Base-by-base conservation (phyloP, 352 stramenopile genomes). In the Aphanomyces euteiches region DNA sequence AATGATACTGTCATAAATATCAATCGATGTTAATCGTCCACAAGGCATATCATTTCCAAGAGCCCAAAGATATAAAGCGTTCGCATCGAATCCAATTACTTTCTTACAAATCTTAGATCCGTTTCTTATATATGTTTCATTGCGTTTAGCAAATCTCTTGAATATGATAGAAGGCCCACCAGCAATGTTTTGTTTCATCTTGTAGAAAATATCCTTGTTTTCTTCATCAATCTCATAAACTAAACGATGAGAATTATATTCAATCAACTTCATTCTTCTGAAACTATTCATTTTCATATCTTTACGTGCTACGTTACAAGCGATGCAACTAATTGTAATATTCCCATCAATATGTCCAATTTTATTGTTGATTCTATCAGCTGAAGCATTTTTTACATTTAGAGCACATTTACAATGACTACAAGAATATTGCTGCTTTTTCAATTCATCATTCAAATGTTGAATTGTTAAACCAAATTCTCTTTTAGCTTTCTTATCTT, bases 21-120 rank as follows among this genome's bases (percentile, higher is more conserved):
- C 66, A 5, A 75, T 73, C 2, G 47, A 77, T 3, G n/a, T 73
- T 3, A 78, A 45, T 1, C 43, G 10, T 37, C 69, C 74, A 50
- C 74, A 83, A 10, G 74, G 77, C 73, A 83, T 80, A 0, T 74
- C 47, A 66, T 73, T 73, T 39, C 69, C 68, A 13, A 79, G 48
- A 39, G 50, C 57, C 73, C 72, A 81, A 0, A 83, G 61, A 54
- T 83, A 83, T 15, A 75, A 56, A 48, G 72, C 72, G 38, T 75
- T 75, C 15, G 72, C 72, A 66, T 75, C 72, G 47, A 73, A 75
- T 3, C 17, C 75, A 64, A 78, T 74, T 5, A 77, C 28, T 47
- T 78, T 76, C 47, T 73, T 76, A 45, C 56, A 4, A 48, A 54
- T 34, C 56, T 76, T 78, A 56, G 66, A 54, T 47, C 41, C 65